These are phyloP conservation scores for Gonapodya prolifera DNA, from an alignment of 192 early-diverging fungal genomes.

Conservation along the genomic window DNA sequence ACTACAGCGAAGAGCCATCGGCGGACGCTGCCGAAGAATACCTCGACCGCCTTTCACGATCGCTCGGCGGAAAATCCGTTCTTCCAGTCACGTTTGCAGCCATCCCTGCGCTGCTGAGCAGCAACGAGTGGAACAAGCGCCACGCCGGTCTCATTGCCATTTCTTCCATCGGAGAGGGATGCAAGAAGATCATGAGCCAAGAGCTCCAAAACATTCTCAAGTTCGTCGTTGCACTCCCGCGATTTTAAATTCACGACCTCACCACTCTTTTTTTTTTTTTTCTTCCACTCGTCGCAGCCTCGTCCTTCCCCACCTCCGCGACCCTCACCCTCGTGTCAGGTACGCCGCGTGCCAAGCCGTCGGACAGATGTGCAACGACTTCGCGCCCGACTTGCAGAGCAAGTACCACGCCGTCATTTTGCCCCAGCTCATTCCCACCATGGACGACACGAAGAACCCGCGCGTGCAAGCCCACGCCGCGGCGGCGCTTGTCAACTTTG, in stretches of 20 bases:
- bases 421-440: conserved; percentile 65
- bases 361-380: conserved; percentile 97
- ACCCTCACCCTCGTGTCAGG: conserved; percentile 88
- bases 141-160: conserved; percentile 90
- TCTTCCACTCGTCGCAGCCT: conserved; percentile 21
- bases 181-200: conserved; percentile 81
- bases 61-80: conserved; percentile 66
- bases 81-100: conserved; percentile 74
- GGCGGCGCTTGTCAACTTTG: conserved; percentile 96
- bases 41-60: neutral
- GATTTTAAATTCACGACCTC: neutral
- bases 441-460: conserved; percentile 65
- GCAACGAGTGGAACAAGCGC: conserved; percentile 74
- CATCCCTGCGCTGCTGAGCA: conserved; percentile 80
- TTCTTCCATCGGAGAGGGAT: conserved; percentile 95
- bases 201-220: conserved; percentile 75
- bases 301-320: conserved; percentile 65
- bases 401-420: conserved; percentile 61
- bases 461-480: conserved; percentile 93
- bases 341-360: conserved; percentile 93
- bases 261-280: no score
- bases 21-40: neutral
- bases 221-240: conserved; percentile 12
- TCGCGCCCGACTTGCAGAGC: conserved; percentile 64
- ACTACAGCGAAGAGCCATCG: neutral